A percentile compares a stretch with the other conserved stretches of the same genome.
Evolutionary conservation across 176 grass and related monocot genomes (phyloP).

Genomic region (Microstegium vimineum): DNA sequence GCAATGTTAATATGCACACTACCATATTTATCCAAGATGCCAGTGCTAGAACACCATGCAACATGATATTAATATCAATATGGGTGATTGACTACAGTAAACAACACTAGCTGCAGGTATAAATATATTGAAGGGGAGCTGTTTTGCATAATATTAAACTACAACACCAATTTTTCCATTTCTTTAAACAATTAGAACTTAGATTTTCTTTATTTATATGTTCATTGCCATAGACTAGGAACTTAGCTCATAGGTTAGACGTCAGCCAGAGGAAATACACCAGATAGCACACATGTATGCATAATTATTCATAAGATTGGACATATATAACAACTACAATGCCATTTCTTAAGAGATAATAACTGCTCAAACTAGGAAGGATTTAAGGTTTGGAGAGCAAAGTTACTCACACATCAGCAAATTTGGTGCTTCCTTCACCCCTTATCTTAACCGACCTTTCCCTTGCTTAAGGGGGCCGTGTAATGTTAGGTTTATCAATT

Average conservation of each 20-base stretch:
- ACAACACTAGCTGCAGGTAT: not conserved
- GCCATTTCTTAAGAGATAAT: not conserved
- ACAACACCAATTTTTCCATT: not conserved
- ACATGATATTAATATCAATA: not conserved
- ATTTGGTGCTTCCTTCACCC: constrained; percentile 50
- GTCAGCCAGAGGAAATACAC: not conserved
- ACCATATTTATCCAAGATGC: not conserved
- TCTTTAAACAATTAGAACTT: not conserved
- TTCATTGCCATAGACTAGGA: not conserved
- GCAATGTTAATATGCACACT: not conserved
- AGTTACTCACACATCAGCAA: constrained; percentile 73
- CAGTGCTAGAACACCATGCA: not conserved
- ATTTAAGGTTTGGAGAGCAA: not conserved
- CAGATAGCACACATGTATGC: not conserved
- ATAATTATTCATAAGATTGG: not conserved
- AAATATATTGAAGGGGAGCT: not conserved
- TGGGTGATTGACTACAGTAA: not conserved
- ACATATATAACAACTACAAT: not conserved
- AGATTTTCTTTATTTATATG: not conserved
- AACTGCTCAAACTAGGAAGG: not conserved
- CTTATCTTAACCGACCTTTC: constrained; percentile 64
- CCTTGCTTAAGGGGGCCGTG: constrained; percentile 55
- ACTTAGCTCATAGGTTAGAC: not conserved
- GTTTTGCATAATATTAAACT: not conserved
- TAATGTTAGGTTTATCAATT: constrained; percentile 61